Conservation (phyloP, 2,329 filamentous ascomycete genomes). For the Fusarium fracticaudum region DNA sequence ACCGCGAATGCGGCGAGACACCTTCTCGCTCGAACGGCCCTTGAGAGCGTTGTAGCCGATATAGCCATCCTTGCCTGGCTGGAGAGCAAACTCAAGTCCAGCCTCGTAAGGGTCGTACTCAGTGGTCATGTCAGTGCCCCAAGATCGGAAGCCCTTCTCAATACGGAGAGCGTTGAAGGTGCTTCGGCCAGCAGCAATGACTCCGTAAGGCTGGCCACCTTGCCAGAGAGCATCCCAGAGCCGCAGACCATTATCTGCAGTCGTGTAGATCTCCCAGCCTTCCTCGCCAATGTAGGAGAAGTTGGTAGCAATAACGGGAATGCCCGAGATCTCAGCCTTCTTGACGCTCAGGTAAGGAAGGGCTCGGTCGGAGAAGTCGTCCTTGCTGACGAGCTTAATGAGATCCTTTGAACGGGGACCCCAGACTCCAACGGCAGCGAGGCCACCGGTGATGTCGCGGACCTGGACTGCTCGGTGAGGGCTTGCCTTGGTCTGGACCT, state of each 20-base stretch:
- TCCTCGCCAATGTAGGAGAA: conserved; percentile 70
- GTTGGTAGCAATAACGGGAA: conserved; percentile 65
- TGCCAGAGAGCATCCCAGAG: conserved; percentile 68
- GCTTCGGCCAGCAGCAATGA: conserved; percentile 66
- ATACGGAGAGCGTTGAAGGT: conserved; percentile 68
- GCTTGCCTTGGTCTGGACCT: conserved; percentile 52
- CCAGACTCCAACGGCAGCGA: conserved; percentile 71
- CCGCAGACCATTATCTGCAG: conserved; percentile 64
- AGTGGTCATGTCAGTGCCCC: conserved; percentile 66
- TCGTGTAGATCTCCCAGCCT: conserved; percentile 71
- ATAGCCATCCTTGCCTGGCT: conserved; percentile 57
- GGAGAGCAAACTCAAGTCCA: conserved; percentile 62
- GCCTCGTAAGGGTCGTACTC: conserved; percentile 70
- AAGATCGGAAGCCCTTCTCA: conserved; percentile 68
- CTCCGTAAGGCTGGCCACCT: conserved; percentile 62
- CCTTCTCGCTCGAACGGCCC: conserved; percentile 49
- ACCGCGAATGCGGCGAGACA: conserved; percentile 54
- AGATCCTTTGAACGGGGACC: conserved; percentile 65
- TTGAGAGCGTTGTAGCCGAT: conserved; percentile 62
- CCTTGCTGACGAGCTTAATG: conserved; percentile 54
- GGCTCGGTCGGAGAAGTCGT: conserved; percentile 56
- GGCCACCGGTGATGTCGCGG: conserved; percentile 67
- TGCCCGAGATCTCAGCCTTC: conserved; percentile 58
- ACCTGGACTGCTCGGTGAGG: conserved; percentile 60
- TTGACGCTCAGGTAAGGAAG: conserved; percentile 63